A percentile compares a stretch with the other conserved stretches of the same genome.
These are phyloP conservation scores for Cladosporium sp. DNA, from an alignment of 2,329 filamentous ascomycete genomes.

Conservation along the genomic window DNA sequence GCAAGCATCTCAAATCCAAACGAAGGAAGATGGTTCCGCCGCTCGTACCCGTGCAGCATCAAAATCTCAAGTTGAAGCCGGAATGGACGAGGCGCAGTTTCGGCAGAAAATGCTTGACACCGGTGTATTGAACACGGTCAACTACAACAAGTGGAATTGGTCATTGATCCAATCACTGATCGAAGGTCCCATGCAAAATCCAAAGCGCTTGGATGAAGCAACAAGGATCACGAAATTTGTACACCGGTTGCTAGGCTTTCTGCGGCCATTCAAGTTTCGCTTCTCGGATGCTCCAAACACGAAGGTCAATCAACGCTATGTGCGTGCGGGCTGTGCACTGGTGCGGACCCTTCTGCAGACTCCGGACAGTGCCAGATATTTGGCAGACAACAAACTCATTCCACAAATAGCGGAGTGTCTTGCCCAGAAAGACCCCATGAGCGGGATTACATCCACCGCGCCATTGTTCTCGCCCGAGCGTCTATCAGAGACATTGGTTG, in stretches of 20 bases:
- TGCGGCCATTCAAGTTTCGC: conserved; percentile 92
- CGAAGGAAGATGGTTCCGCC: conserved; percentile 26
- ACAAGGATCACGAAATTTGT: conserved; percentile 94
- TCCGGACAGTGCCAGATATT: conserved; percentile 74
- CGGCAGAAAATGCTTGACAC: conserved; percentile 66
- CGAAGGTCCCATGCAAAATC: conserved; percentile 84
- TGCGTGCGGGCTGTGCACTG: conserved; percentile 81
- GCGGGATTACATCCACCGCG: conserved; percentile 66
- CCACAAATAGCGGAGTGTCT: conserved; percentile 93
- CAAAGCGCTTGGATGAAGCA: conserved; percentile 88
- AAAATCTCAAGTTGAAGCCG: conserved; percentile 54
- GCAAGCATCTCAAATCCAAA: conserved; percentile 19
- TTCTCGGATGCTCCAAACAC: conserved; percentile 89
- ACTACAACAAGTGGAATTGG: conserved; percentile 97
- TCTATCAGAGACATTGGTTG: conserved; percentile 79
- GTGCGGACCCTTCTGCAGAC: conserved; percentile 84
- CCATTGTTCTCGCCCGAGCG: conserved; percentile 86
- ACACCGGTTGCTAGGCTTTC: conserved; percentile 90
- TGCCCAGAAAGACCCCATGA: conserved; percentile 86
- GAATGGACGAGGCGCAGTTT: conserved; percentile 60
- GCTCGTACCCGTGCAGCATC: conserved; percentile 41
- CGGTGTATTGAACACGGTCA: conserved; percentile 80
- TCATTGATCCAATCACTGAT: conserved; percentile 85
- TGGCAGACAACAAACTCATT: conserved; percentile 87
- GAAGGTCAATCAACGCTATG: conserved; percentile 88